Base-by-base conservation (phyloP, 768 basidiomycete species). In the Amanita jacksonii region DNA sequence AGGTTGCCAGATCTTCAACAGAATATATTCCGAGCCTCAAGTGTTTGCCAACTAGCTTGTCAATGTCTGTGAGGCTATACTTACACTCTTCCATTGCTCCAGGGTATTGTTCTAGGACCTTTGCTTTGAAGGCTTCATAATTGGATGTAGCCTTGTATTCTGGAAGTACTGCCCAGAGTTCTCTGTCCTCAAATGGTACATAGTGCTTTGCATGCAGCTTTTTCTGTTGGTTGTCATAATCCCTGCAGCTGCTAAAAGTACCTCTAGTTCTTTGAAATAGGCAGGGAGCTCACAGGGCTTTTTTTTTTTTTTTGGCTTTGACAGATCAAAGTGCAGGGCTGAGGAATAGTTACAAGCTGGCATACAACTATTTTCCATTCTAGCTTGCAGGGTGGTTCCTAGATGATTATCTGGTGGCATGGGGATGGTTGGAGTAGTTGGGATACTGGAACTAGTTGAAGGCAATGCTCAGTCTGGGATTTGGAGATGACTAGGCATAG, bases 41-140 rank as follows among this genome's bases (percentile, higher is more conserved):
- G 6, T 48, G 39, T n/a, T 52, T 38, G 1, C 49, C 44, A 25
- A 62, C 49, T 4, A 60, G 45, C 2, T 38, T 24, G 37, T 58
- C 51, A 2, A 62, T 43, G 38, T 62, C 55, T 5, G 47, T 30
- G 0, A 57, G 18, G 13, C 49, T 41, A 41, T 48, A 62, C 8
- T 52, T 48, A 7, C 41, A 36, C 3, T 33, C 38, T 18, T 51
- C 51, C 12, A 49, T 54, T 10, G 55, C 51, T 6, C 27, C 27
- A 12, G 27, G 27, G 37, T 61, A 63, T 22, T 55, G 47, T 7
- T 53, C 52, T 20, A 52, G 35, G 1, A 61, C 51, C 1, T 46
- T 52, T 1, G 51, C 34, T 39, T 53, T 58, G 45, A 60, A 57
- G 1, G 50, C 44, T 7, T 51, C 47, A 35, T 49, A 61, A 16